These are phyloP conservation scores for Pilobolus umbonatus DNA, from an alignment of 192 early-diverging fungal genomes.

Conservation along the genomic window DNA sequence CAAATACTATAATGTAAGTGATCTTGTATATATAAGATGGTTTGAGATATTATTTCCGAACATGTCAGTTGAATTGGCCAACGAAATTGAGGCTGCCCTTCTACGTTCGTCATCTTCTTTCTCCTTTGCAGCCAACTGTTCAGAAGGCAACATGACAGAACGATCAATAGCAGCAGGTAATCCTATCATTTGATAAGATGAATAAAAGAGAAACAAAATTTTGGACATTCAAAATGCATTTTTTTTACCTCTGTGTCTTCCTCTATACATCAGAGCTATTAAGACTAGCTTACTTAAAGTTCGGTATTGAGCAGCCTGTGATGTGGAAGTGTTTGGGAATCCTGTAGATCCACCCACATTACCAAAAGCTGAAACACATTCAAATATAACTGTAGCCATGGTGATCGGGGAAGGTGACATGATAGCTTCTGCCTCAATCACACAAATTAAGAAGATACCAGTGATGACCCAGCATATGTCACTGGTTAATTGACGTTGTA, in stretches of 20 bases:
- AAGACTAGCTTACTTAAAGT: conserved; percentile 28
- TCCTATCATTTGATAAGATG: conserved; percentile 10
- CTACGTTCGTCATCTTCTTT: conserved; percentile 16
- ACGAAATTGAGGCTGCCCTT: conserved; percentile 5
- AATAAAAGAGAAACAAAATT: background rate
- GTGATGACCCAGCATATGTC: conserved; percentile 32
- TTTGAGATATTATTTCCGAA: background rate
- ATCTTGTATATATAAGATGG: background rate
- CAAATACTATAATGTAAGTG: background rate
- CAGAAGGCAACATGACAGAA: conserved; percentile 30
- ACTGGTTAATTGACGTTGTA: conserved; percentile 33
- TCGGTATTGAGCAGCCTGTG: conserved; percentile 23
- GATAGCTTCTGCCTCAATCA: conserved; percentile 24
- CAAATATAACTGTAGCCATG: conserved; percentile 25
- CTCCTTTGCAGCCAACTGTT: conserved; percentile 23
- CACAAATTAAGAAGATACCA: conserved; percentile 26
- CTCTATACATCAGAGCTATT: conserved; percentile 28
- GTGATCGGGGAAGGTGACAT: conserved; percentile 28
- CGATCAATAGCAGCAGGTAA: conserved; percentile 35
- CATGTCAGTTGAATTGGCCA: background rate
- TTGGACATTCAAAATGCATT: background rate
- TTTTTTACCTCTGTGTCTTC: conserved; percentile 30
- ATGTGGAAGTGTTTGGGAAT: conserved; percentile 21
- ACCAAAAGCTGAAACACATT: conserved; percentile 33
- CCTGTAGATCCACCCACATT: conserved; percentile 31